These are phyloP conservation scores for Hypoxylon cercidicola DNA, from an alignment of 495 filamentous ascomycete genomes.

Conservation along the genomic window DNA sequence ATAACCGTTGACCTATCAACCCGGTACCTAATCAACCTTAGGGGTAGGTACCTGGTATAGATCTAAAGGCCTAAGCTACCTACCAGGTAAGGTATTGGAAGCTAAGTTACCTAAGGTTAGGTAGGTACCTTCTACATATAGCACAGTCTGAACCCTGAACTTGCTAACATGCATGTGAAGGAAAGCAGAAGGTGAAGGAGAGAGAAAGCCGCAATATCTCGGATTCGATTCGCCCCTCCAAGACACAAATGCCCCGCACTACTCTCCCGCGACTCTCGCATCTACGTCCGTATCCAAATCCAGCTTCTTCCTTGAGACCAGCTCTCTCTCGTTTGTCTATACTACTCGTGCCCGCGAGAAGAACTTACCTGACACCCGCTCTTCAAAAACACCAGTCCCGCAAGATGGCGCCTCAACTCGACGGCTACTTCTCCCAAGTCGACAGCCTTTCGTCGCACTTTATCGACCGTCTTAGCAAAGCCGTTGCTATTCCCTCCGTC, in stretches of 20 bases:
- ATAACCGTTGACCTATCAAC: conserved; percentile 30
- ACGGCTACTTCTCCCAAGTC: conserved; percentile 89
- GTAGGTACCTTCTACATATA: conserved; percentile 39
- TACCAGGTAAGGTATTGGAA: too few species aligned
- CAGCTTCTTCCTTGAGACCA: conserved; percentile 7
- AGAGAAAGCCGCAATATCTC: conserved; percentile 38
- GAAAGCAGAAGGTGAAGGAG: conserved; percentile 9
- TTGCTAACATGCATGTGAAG: not conserved
- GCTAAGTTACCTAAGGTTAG: too few species aligned
- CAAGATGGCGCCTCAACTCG: conserved; percentile 86
- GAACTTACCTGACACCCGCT: conserved; percentile 58
- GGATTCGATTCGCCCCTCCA: conserved; percentile 31
- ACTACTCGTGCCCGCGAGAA: conserved; percentile 28
- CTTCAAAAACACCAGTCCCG: conserved; percentile 62
- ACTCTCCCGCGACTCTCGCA: conserved; percentile 46
- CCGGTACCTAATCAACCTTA: not conserved
- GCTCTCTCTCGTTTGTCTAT: not conserved
- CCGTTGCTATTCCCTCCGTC: conserved; percentile 95
- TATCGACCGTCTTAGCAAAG: conserved; percentile 90
- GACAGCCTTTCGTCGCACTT: conserved; percentile 82
- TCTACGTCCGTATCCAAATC: conserved; percentile 35
- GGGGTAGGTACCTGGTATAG: too few species aligned
- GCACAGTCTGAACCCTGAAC: not conserved
- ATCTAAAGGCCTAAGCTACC: too few species aligned
- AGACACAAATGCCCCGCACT: conserved; percentile 53